Conservation (phyloP, 192 early-diverging fungal genomes). For the Rhizophagus clarus region DNA sequence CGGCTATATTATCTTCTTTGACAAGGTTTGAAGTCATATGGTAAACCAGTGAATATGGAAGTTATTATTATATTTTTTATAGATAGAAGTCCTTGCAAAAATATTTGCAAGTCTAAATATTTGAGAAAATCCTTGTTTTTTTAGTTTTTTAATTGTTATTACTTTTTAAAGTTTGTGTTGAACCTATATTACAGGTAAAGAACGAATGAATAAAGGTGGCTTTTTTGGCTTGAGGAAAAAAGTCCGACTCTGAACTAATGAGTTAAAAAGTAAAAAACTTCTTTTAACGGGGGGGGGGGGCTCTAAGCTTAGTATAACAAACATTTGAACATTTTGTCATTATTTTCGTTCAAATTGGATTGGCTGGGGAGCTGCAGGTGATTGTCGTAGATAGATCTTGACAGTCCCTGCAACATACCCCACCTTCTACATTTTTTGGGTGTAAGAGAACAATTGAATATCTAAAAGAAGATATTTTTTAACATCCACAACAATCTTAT, state of each 20-base stretch:
- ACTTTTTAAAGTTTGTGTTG: no score
- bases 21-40: slow-evolving; percentile 22
- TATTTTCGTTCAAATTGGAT: not conserved
- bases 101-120: no score
- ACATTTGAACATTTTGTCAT: not conserved
- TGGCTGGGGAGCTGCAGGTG: slow-evolving; percentile 9
- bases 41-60: not conserved
- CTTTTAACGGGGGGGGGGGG: no score
- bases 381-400: not conserved
- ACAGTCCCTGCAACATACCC: not conserved
- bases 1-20: slow-evolving; percentile 4
- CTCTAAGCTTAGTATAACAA: not conserved
- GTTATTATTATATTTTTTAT: not conserved
- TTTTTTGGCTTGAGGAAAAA: no score
- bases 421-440: not conserved
- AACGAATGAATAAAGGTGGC: no score
- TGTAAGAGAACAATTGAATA: not conserved
- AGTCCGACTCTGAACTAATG: no score
- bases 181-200: no score
- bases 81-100: no score
- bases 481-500: not conserved
- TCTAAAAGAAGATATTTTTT: not conserved
- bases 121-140: no score
- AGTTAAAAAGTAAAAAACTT: no score
- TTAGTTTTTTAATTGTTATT: no score